Conservation (phyloP, 805 yeast genomes). For the Wickerhamomyces pijperi region DNA sequence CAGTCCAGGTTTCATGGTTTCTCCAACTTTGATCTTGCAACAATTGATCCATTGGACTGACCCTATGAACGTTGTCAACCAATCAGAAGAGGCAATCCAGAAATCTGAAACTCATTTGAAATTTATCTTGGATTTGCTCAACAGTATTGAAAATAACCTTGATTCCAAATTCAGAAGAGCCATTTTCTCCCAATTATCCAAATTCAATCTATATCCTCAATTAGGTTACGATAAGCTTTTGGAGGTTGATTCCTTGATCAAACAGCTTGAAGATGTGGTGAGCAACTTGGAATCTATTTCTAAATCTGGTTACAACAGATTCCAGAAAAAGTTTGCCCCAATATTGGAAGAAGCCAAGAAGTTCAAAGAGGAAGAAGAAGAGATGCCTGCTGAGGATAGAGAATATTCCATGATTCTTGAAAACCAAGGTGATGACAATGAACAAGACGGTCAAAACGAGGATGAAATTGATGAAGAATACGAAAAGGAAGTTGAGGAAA, state of each 20-base stretch:
- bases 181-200: constrained; percentile 38
- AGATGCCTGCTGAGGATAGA: constrained; percentile 12
- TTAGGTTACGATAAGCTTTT: constrained; percentile 17
- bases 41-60: constrained; percentile 82
- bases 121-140: constrained; percentile 44
- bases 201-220: constrained; percentile 30
- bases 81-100: constrained; percentile 27
- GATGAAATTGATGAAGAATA: constrained; percentile 16
- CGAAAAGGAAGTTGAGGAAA: constrained; percentile 4
- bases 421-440: constrained; percentile 12
- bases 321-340: constrained; percentile 4
- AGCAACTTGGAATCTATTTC: constrained; percentile 21
- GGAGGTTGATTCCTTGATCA: constrained; percentile 17
- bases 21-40: constrained; percentile 47
- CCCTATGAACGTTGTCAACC: constrained; percentile 52
- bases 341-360: constrained; percentile 3
- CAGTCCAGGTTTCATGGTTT: constrained; percentile 13
- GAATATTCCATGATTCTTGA: constrained; percentile 19
- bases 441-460: constrained; percentile 5
- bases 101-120: constrained; percentile 42
- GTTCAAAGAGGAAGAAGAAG: constrained; percentile 8
- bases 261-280: constrained; percentile 21
- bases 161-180: constrained; percentile 43
- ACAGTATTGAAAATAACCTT: constrained; percentile 33
- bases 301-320: constrained; percentile 24